Conservation (phyloP, 345 rosid species). For the Dovyalis caffra region DNA sequence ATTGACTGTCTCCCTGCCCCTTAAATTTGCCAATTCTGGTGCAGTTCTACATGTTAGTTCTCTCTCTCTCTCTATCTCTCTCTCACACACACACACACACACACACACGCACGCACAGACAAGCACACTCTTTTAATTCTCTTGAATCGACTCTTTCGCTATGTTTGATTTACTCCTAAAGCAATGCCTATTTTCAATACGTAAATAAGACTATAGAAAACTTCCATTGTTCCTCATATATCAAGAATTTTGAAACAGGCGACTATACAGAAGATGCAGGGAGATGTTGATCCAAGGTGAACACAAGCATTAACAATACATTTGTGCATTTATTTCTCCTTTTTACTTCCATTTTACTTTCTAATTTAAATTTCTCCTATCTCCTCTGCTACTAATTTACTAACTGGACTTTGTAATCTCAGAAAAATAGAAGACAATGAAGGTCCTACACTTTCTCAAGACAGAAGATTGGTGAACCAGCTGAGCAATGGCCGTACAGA, state of each 20-base stretch:
- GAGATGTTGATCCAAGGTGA: slow-evolving; percentile 27
- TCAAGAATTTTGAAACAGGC: slow-evolving; percentile 22
- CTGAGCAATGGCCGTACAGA: slow-evolving; percentile 43
- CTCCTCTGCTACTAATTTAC: background rate
- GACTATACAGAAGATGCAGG: slow-evolving; percentile 27
- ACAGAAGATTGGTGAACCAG: slow-evolving; percentile 50
- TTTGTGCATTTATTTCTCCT: background rate
- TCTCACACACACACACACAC: background rate
- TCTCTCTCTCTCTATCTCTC: background rate
- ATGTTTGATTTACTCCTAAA: background rate
- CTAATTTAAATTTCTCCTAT: background rate
- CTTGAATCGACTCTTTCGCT: background rate
- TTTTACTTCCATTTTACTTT: slow-evolving; percentile 7
- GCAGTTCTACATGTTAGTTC: slow-evolving; percentile 30
- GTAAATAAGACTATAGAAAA: background rate
- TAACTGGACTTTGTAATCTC: slow-evolving; percentile 13
- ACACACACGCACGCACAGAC: background rate
- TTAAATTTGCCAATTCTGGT: slow-evolving; percentile 35
- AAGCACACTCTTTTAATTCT: background rate
- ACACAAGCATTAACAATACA: background rate
- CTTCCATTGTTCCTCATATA: background rate
- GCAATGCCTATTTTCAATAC: background rate
- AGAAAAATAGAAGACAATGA: slow-evolving; percentile 47
- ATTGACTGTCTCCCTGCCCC: slow-evolving; percentile 31
- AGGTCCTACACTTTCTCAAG: slow-evolving; percentile 37